Percentiles rank a stretch among this genome's conserved stretches.
These are phyloP conservation scores for Chimonanthus salicifolius DNA, from an alignment of 164 flowering plant genomes.

Conservation along the genomic window DNA sequence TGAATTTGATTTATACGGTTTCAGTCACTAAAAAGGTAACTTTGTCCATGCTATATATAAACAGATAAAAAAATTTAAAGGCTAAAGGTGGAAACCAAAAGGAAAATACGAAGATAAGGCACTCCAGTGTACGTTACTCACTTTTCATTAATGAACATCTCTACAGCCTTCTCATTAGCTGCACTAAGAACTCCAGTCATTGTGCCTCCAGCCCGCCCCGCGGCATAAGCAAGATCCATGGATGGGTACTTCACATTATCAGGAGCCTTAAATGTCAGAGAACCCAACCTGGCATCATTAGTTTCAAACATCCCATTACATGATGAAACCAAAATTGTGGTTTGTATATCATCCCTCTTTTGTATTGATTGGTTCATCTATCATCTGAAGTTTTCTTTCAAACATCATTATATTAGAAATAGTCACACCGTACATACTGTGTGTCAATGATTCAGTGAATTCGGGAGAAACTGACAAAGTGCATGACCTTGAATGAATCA, in stretches of 20 bases:
- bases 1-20: no score
- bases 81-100: neutral
- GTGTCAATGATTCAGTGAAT: no score
- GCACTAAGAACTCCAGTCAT: conserved; percentile 99
- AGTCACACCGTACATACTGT: no score
- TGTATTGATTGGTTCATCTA: no score
- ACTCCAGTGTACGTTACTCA: conserved; percentile 21
- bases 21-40: no score
- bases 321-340: neutral
- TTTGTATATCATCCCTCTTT: neutral
- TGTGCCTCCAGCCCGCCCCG: conserved; percentile 98
- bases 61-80: neutral
- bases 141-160: conserved; percentile 91
- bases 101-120: neutral
- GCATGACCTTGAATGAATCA: no score
- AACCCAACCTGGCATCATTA: conserved; percentile 62
- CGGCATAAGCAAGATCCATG: conserved; percentile 94
- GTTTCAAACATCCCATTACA: neutral
- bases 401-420: no score
- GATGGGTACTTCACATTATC: conserved; percentile 97
- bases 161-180: conserved; percentile 98
- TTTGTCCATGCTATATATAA: no score
- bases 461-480: no score
- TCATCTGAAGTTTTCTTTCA: no score
- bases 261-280: conserved; percentile 83